A percentile compares a stretch with the other conserved stretches of the same genome.
Conservation (phyloP, 2,329 filamentous ascomycete species). For the Chalaropsis thielavioides region DNA sequence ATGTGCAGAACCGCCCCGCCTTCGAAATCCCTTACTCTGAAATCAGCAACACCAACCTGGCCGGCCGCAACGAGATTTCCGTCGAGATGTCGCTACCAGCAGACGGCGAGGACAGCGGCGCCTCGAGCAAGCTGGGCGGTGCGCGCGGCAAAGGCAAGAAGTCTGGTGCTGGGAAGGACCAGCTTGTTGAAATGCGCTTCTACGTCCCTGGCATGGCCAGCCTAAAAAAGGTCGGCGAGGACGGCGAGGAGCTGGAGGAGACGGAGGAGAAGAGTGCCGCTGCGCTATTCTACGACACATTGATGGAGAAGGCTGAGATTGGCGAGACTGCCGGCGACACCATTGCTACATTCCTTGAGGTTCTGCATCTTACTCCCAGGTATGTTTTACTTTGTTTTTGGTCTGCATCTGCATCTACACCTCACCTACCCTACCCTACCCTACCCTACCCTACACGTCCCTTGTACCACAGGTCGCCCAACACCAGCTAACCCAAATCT, state of each 20-base stretch:
- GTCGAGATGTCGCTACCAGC: conserved; percentile 76
- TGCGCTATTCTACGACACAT: conserved; percentile 91
- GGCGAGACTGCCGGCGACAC: conserved; percentile 98
- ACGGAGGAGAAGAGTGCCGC: conserved; percentile 89
- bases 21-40: conserved; percentile 97
- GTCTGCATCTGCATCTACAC: too few relatives aligned
- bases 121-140: conserved; percentile 54
- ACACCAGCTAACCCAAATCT: conserved; percentile 15
- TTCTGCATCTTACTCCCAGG: conserved; percentile 91
- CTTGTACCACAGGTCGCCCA: neutral
- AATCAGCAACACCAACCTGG: conserved; percentile 93
- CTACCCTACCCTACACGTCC: too few relatives aligned
- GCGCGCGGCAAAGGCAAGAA: conserved; percentile 70
- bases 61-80: conserved; percentile 93
- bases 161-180: conserved; percentile 74
- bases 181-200: conserved; percentile 96
- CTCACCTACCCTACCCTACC: too few relatives aligned
- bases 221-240: conserved; percentile 46
- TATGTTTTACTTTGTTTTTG: conserved; percentile 24
- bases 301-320: conserved; percentile 98
- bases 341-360: conserved; percentile 91
- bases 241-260: conserved; percentile 50
- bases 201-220: conserved; percentile 89
- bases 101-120: conserved; percentile 56
- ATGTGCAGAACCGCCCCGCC: conserved; percentile 87